A percentile compares a stretch with the other conserved stretches of the same genome.
phyloP scores from a whole-genome alignment of 208 protist genomes.

The Trypanosomatidae sp. region DNA sequence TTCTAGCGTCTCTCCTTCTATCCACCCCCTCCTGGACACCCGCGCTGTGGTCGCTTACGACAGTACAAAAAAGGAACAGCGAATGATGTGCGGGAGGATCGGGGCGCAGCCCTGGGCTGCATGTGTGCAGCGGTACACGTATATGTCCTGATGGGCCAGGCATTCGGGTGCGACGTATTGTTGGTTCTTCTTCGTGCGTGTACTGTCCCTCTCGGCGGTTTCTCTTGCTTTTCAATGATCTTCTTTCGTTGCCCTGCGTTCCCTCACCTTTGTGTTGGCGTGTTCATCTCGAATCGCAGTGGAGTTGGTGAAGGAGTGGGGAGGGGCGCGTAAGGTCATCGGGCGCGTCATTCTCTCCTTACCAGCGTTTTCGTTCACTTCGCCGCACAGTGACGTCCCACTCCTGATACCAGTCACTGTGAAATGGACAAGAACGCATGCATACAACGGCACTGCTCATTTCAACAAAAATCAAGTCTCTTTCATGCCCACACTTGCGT shows the following conservation, averaged over 20 bases:
- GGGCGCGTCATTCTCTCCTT: background rate
- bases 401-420: background rate
- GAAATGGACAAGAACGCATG: background rate
- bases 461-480: background rate
- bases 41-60: background rate
- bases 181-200: background rate
- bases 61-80: background rate
- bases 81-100: no score
- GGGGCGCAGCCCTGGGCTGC: background rate
- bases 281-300: background rate
- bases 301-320: background rate
- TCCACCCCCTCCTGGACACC: no score
- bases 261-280: background rate
- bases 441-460: background rate
- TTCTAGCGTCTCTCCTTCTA: background rate
- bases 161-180: background rate
- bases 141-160: background rate
- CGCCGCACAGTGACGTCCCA: background rate
- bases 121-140: background rate
- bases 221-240: background rate
- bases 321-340: background rate
- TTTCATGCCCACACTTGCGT: background rate
- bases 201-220: background rate
- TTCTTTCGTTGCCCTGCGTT: background rate
- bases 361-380: background rate